phyloP scores from a whole-genome alignment of 2,329 filamentous ascomycete genomes.

The Xylariaceae sp. region DNA sequence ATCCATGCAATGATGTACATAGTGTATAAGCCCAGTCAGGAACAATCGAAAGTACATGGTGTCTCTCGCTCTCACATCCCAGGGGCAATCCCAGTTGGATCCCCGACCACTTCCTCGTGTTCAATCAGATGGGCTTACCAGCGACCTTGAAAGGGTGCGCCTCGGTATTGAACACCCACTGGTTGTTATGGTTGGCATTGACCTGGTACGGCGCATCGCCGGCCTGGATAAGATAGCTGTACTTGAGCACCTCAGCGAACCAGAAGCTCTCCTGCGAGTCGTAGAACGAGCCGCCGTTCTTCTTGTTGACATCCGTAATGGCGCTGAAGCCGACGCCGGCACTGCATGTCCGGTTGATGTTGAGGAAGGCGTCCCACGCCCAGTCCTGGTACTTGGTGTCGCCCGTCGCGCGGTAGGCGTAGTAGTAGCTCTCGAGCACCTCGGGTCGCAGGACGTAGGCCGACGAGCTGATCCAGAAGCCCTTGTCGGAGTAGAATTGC shows the following conservation, averaged over 20 bases:
- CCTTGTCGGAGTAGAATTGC: conserved; percentile 59
- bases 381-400: conserved; percentile 73
- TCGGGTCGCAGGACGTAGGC: conserved; percentile 71
- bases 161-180: conserved; percentile 51
- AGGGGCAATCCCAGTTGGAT: conserved; percentile 1
- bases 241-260: conserved; percentile 85
- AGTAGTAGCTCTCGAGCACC: conserved; percentile 80
- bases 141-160: conserved; percentile 30
- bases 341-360: conserved; percentile 59
- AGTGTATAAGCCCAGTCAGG: not conserved
- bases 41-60: not conserved
- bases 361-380: conserved; percentile 73
- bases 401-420: conserved; percentile 76
- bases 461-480: conserved; percentile 63
- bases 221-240: conserved; percentile 67
- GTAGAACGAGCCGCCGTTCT: conserved; percentile 53
- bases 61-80: not conserved
- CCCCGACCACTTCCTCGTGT: not conserved
- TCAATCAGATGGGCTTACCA: conserved; percentile 26
- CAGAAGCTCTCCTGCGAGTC: conserved; percentile 84
- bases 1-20: conserved; percentile 12
- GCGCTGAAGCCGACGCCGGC: conserved; percentile 63
- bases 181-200: conserved; percentile 39
- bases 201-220: conserved; percentile 53
- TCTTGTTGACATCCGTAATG: conserved; percentile 59